Conservation (phyloP, 1,139 yeast species). For the Eremothecium sinecaudum region DNA sequence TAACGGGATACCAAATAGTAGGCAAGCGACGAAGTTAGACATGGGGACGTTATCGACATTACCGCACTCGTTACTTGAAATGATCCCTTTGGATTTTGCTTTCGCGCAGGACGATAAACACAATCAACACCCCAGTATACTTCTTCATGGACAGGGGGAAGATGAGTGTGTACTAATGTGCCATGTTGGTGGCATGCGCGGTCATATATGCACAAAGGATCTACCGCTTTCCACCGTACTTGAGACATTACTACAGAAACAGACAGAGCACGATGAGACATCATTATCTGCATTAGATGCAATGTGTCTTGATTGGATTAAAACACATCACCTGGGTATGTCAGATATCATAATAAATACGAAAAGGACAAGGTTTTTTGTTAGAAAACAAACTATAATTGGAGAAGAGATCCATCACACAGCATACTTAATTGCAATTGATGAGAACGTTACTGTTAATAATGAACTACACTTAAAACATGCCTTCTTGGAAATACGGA, state of each 20-base stretch:
- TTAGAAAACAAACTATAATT: conserved; percentile 14
- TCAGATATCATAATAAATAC: conserved; percentile 36
- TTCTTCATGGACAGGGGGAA: conserved; percentile 10
- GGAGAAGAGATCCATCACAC: conserved; percentile 8
- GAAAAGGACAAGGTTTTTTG: conserved; percentile 41
- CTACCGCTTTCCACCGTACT: conserved; percentile 9
- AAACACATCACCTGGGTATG: conserved; percentile 38
- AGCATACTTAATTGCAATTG: conserved; percentile 19
- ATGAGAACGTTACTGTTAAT: conserved; percentile 18
- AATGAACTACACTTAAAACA: conserved; percentile 15
- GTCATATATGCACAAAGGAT: conserved; percentile 21
- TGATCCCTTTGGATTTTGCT: neutral
- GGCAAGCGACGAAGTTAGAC: no score
- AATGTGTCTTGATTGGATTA: conserved; percentile 43
- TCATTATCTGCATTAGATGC: conserved; percentile 37
- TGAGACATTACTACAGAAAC: conserved; percentile 2
- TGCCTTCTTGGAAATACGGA: conserved; percentile 39
- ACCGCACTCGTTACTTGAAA: neutral
- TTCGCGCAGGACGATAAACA: conserved; percentile 2
- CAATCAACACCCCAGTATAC: conserved; percentile 21
- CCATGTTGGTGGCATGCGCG: conserved; percentile 30
- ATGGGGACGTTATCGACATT: no score
- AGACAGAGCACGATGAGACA: conserved; percentile 18
- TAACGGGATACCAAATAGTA: neutral
- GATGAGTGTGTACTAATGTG: conserved; percentile 22